Conservation (phyloP, 2,329 filamentous ascomycete genomes). For the Sclerotinia spermophila region DNA sequence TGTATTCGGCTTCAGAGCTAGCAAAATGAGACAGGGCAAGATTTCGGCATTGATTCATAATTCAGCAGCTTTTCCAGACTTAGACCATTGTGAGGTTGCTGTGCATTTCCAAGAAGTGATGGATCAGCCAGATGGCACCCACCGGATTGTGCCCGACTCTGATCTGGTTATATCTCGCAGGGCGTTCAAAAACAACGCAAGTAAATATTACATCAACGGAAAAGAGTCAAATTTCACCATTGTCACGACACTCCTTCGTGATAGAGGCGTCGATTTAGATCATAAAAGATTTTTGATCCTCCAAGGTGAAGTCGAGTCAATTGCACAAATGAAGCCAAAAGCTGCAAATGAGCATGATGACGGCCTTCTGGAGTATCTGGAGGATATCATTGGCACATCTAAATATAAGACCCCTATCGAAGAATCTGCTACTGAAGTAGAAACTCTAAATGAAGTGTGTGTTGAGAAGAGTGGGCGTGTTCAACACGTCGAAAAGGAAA, state of each 20-base stretch:
- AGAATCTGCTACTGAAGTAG: slow-evolving; percentile 84
- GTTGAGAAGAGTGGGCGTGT: slow-evolving; percentile 93
- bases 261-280: slow-evolving; percentile 88
- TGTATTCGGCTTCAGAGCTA: slow-evolving; percentile 98
- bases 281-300: slow-evolving; percentile 98
- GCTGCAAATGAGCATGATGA: slow-evolving; percentile 94
- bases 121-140: slow-evolving; percentile 73
- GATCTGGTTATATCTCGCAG: slow-evolving; percentile 83
- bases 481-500: slow-evolving; percentile 97
- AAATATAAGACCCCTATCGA: slow-evolving; percentile 98
- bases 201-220: slow-evolving; percentile 95
- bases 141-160: slow-evolving; percentile 77
- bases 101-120: slow-evolving; percentile 96
- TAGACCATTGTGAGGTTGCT: slow-evolving; percentile 91
- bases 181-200: slow-evolving; percentile 96
- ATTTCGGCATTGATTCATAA: slow-evolving; percentile 98
- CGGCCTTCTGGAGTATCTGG: slow-evolving; percentile 90
- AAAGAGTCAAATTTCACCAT: slow-evolving; percentile 87
- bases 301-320: slow-evolving; percentile 96
- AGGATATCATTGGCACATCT: slow-evolving; percentile 97
- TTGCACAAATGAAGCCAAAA: slow-evolving; percentile 98
- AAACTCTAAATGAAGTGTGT: slow-evolving; percentile 90
- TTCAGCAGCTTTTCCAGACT: slow-evolving; percentile 77
- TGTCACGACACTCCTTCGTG: slow-evolving; percentile 82
- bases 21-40: slow-evolving; percentile 99